Evolutionary conservation across 179 eudicot genomes (phyloP).

Genomic region (Beta macrorhiza): DNA sequence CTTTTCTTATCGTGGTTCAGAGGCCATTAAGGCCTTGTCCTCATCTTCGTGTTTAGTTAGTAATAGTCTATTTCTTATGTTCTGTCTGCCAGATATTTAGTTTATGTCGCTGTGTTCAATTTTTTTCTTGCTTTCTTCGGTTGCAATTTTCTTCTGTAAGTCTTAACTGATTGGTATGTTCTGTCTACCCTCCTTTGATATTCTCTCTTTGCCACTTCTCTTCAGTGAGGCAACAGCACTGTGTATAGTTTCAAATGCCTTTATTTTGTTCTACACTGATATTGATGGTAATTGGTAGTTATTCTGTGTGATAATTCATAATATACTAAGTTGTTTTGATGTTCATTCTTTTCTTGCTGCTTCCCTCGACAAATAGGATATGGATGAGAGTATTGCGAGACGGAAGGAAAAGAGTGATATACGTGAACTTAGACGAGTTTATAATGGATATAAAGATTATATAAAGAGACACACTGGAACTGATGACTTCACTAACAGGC

Average conservation of each 20-base stretch:
- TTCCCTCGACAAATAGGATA: conserved; percentile 51
- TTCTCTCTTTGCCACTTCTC: background rate
- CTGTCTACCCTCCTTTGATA: background rate
- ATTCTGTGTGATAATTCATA: background rate
- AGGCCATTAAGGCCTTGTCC: background rate
- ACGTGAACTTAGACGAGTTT: conserved; percentile 88
- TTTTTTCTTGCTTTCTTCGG: background rate
- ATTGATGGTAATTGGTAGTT: background rate
- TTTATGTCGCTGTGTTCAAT: background rate
- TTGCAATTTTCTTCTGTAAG: background rate
- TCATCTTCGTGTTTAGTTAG: background rate
- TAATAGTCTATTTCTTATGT: background rate
- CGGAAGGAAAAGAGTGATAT: conserved; percentile 84
- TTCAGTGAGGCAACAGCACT: background rate
- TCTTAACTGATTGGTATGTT: background rate
- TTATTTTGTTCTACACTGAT: background rate
- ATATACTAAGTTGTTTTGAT: background rate
- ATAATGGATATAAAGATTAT: conserved; percentile 57
- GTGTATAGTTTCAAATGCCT: background rate
- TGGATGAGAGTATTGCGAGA: conserved; percentile 53
- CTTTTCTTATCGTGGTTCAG: background rate
- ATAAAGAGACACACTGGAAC: conserved; percentile 67
- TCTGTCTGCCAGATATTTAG: background rate
- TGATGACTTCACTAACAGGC: conserved; percentile 64
- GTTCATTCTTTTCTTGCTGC: background rate